These are phyloP conservation scores for Rhodotorula sp. DNA, from an alignment of 1,284 basidiomycete species.

Conservation along the genomic window DNA sequence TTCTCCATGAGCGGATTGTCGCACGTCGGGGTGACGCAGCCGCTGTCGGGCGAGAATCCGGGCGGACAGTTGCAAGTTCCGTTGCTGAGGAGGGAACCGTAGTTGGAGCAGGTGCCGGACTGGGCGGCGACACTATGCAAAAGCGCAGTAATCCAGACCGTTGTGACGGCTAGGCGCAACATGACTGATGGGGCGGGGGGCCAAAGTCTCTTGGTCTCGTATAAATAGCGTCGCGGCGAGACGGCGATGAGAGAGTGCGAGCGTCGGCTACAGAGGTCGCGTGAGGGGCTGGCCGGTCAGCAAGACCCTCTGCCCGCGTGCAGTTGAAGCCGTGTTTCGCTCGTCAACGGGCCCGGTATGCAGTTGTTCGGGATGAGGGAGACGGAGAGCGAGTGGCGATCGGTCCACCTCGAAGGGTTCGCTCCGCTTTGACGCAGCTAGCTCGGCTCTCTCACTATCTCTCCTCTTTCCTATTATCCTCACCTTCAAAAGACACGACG, in stretches of 20 bases:
- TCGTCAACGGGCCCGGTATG: no score
- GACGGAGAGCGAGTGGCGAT: neutral
- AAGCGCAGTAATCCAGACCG: neutral
- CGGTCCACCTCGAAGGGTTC: neutral
- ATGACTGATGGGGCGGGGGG: neutral
- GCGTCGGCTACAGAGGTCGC: neutral
- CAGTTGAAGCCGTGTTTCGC: no score
- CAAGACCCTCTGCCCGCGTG: neutral
- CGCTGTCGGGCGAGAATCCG: slow-evolving; percentile 18
- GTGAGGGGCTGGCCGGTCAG: neutral
- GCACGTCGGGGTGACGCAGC: slow-evolving; percentile 27
- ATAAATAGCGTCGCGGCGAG: neutral
- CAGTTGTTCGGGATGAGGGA: neutral
- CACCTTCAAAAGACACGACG: neutral
- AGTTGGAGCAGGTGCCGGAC: slow-evolving; percentile 15
- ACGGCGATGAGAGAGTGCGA: neutral
- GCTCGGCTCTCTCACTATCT: neutral
- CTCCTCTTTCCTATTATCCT: neutral
- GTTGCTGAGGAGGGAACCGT: slow-evolving; percentile 14
- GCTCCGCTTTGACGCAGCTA: no score
- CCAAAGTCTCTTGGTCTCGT: neutral
- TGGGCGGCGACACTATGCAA: neutral
- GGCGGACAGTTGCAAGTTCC: slow-evolving; percentile 32
- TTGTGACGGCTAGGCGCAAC: neutral
- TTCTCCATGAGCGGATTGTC: slow-evolving; percentile 34